A percentile compares a stretch with the other conserved stretches of the same genome.
Conservation (phyloP, 2,329 filamentous ascomycete species). For the Beauveria bassiana region DNA sequence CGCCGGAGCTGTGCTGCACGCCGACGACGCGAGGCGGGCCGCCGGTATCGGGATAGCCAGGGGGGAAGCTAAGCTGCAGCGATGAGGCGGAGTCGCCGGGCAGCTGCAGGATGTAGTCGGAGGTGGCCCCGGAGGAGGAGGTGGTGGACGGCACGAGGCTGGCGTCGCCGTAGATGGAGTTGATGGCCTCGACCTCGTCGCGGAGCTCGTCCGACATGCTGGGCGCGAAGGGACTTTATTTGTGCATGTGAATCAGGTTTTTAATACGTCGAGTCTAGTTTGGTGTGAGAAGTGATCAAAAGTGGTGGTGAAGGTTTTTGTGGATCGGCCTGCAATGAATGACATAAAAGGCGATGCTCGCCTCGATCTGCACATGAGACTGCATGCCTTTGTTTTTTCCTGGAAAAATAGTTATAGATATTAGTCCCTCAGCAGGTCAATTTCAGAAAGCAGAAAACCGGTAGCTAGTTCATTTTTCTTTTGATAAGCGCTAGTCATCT, state of each 20-base stretch:
- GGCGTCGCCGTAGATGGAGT: constrained; percentile 71
- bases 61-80: constrained; percentile 60
- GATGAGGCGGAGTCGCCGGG: constrained; percentile 52
- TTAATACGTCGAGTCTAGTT: no score
- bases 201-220: constrained; percentile 51
- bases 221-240: neutral
- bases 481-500: no score
- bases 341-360: no score
- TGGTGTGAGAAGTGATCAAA: neutral
- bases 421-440: no score
- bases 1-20: constrained; percentile 72
- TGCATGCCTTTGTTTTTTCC: no score
- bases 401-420: no score
- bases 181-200: constrained; percentile 75
- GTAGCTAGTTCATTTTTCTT: no score
- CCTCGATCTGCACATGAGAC: no score
- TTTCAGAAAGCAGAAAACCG: no score
- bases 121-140: constrained; percentile 18
- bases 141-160: constrained; percentile 39
- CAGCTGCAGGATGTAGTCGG: constrained; percentile 53
- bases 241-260: neutral
- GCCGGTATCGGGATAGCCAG: constrained; percentile 69
- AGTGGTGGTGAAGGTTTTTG: neutral
- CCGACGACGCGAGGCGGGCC: constrained; percentile 66
- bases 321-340: neutral